Conservation (phyloP, 2,329 filamentous ascomycete genomes). For the Emergomyces orientalis region DNA sequence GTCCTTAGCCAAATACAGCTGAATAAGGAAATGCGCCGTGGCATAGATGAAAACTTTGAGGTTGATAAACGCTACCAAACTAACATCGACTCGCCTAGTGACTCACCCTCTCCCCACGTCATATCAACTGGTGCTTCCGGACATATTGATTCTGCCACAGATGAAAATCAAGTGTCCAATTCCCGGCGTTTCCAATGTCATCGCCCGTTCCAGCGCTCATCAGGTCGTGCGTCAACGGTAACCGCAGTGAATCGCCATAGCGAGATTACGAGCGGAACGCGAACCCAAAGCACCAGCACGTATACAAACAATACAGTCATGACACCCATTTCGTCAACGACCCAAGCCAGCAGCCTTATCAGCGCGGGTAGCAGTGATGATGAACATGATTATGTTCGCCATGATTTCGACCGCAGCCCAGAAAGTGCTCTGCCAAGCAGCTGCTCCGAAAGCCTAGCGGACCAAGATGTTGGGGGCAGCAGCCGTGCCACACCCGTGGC, state of each 20-base stretch:
- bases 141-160: not conserved
- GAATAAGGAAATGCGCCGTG: conserved; percentile 3
- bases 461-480: not conserved
- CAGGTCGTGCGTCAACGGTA: conserved; percentile 26
- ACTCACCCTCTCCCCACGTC: not conserved
- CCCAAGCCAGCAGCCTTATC: conserved; percentile 38
- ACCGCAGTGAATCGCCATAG: conserved; percentile 30
- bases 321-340: conserved; percentile 35
- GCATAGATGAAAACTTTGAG: not conserved
- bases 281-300: conserved; percentile 34
- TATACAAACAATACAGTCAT: conserved; percentile 33
- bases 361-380: conserved; percentile 33
- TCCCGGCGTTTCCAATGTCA: conserved; percentile 15
- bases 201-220: conserved; percentile 28
- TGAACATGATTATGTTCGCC: conserved; percentile 26
- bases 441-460: not conserved
- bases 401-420: conserved; percentile 9
- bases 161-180: conserved; percentile 2
- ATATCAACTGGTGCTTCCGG: not conserved
- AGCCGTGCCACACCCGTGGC: conserved; percentile 2
- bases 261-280: conserved; percentile 22
- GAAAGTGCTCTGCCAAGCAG: not conserved
- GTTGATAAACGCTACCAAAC: not conserved
- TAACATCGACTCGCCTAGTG: not conserved
- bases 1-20: not conserved